Evolutionary conservation across 352 stramenopile species (phyloP).

Genomic region (Pelagophyceae sp.): DNA sequence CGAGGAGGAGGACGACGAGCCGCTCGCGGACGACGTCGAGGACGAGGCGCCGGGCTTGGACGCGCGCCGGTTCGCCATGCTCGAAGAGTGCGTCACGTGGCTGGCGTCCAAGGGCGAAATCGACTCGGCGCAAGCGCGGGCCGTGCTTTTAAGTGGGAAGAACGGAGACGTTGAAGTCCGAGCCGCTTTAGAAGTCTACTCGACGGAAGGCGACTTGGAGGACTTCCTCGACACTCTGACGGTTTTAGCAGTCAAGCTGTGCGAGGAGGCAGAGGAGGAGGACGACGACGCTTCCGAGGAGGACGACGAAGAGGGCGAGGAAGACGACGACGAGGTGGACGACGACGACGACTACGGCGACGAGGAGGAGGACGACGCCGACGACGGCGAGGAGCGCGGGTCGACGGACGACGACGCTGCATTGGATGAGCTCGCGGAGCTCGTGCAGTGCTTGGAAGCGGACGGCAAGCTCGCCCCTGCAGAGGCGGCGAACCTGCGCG

Average conservation of each 20-base stretch:
- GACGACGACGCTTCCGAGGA: background rate
- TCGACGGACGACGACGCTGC: slow-evolving; percentile 1
- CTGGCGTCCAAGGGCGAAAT: slow-evolving; percentile 17
- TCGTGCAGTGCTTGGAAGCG: slow-evolving; percentile 12
- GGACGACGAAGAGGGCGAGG: background rate
- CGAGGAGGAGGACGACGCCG: slow-evolving; percentile 2
- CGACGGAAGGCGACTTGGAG: slow-evolving; percentile 10
- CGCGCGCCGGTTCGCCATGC: background rate
- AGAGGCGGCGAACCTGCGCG: background rate
- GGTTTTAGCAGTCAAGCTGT: background rate
- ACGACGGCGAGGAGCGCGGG: slow-evolving; percentile 12
- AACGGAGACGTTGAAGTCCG: slow-evolving; percentile 16
- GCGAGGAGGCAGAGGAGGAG: background rate
- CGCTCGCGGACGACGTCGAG: background rate
- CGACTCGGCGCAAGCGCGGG: background rate
- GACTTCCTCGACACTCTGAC: slow-evolving; percentile 24
- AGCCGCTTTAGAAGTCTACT: slow-evolving; percentile 21
- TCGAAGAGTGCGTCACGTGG: slow-evolving; percentile 10
- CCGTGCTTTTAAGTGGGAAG: background rate
- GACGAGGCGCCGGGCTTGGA: background rate
- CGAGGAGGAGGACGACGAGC: background rate
- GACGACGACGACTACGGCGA: slow-evolving; percentile 9
- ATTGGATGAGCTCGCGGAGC: slow-evolving; percentile 20
- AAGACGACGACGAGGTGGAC: slow-evolving; percentile 20
- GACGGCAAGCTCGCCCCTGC: slow-evolving; percentile 19